Evolutionary conservation across 1,284 basidiomycete species (phyloP).

Genomic region (Hypsizygus ulmarius): DNA sequence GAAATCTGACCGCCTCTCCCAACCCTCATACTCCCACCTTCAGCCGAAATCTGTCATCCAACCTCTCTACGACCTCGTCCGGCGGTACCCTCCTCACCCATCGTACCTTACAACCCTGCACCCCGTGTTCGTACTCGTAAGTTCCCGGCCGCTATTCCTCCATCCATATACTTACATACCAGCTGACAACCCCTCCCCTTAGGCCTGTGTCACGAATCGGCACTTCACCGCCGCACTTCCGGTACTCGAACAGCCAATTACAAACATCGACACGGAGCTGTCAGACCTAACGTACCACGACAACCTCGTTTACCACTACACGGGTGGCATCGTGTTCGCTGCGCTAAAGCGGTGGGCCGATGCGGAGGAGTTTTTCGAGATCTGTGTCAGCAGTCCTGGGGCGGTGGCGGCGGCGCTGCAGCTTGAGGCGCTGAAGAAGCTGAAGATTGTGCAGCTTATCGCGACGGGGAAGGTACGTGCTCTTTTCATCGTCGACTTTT

Average conservation of each 20-base stretch:
- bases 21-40: slow-evolving; percentile 4
- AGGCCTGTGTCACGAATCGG: slow-evolving; percentile 46
- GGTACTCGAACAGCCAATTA: slow-evolving; percentile 56
- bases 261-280: slow-evolving; percentile 49
- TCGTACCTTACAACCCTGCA: slow-evolving; percentile 70
- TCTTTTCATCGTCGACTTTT: background rate
- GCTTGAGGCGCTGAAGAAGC: slow-evolving; percentile 82
- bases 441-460: slow-evolving; percentile 73
- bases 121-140: slow-evolving; percentile 51
- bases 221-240: slow-evolving; percentile 56
- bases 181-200: slow-evolving; percentile 19
- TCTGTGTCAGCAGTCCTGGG: slow-evolving; percentile 71
- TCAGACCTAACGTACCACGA: slow-evolving; percentile 70
- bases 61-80: slow-evolving; percentile 57
- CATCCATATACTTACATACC: background rate
- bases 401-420: slow-evolving; percentile 67
- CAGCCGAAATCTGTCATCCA: slow-evolving; percentile 51
- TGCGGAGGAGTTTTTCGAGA: slow-evolving; percentile 75
- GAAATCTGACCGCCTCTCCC: too few species aligned
- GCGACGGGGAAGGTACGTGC: slow-evolving; percentile 59
- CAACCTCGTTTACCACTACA: slow-evolving; percentile 76
- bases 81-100: slow-evolving; percentile 53
- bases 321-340: slow-evolving; percentile 62
- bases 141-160: slow-evolving; percentile 15
- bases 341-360: slow-evolving; percentile 60